These are phyloP conservation scores for Tricholoma bakamatsutake DNA, from an alignment of 768 basidiomycete species.

Conservation along the genomic window DNA sequence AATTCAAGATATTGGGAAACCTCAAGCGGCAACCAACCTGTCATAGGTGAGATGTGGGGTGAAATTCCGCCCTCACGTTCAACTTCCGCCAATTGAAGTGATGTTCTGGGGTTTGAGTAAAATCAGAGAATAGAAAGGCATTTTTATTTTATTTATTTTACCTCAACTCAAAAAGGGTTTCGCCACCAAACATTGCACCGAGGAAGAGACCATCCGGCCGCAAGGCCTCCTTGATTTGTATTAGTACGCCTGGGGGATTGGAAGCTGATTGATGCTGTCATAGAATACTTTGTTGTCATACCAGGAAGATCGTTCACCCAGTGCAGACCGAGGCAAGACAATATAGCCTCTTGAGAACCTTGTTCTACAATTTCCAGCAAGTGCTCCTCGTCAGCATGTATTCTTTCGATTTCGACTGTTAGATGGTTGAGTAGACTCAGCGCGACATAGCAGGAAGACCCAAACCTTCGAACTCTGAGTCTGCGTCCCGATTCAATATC, in stretches of 20 bases:
- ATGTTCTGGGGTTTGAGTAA: conserved; percentile 50
- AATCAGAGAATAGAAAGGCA: neutral
- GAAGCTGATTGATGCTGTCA: conserved; percentile 1
- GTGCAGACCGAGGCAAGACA: conserved; percentile 88
- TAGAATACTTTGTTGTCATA: conserved; percentile 23
- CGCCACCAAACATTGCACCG: conserved; percentile 92
- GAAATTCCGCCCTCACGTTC: conserved; percentile 96
- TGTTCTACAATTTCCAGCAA: conserved; percentile 58
- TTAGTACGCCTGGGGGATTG: conserved; percentile 54
- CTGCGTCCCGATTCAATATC: conserved; percentile 70
- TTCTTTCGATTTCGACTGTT: conserved; percentile 71
- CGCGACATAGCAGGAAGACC: conserved; percentile 8
- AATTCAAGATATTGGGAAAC: neutral
- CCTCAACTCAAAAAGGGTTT: conserved; percentile 92
- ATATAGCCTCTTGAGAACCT: conserved; percentile 84
- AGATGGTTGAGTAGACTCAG: conserved; percentile 4
- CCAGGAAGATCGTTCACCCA: conserved; percentile 99
- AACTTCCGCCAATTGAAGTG: conserved; percentile 88
- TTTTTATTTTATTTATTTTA: conserved; percentile 18
- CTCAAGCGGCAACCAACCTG: conserved; percentile 47
- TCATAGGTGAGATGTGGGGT: conserved; percentile 97
- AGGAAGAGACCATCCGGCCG: conserved; percentile 92
- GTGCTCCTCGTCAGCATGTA: conserved; percentile 80
- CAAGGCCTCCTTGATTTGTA: conserved; percentile 82
- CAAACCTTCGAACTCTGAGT: conserved; percentile 76